Percentiles rank a stretch among this genome's conserved stretches.
Evolutionary conservation across 345 rosid genomes (phyloP).

Genomic region (Eucalyptus tenuipes): DNA sequence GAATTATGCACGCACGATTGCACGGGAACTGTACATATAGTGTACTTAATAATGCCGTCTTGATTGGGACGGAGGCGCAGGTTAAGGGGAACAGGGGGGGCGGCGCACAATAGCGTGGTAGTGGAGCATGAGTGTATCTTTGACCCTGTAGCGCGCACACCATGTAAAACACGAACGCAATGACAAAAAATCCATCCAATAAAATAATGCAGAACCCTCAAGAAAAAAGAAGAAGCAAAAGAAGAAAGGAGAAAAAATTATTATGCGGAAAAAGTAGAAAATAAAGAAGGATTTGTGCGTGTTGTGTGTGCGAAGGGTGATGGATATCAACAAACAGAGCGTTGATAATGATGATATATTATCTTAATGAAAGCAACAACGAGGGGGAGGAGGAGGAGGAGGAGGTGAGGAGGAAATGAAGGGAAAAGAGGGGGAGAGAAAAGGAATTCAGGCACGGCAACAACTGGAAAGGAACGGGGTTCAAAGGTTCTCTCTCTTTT

Average conservation of each 20-base stretch:
- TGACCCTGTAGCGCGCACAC: background rate
- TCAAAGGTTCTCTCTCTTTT: constrained; percentile 16
- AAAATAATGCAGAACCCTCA: background rate
- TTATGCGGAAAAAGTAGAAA: background rate
- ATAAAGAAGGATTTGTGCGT: background rate
- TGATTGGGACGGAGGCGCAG: background rate
- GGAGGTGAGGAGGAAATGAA: background rate
- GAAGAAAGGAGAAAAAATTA: background rate
- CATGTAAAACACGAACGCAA: background rate
- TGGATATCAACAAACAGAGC: background rate
- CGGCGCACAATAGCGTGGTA: constrained; percentile 14
- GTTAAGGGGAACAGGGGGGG: background rate
- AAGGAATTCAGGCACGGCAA: background rate
- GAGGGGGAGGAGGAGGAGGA: background rate
- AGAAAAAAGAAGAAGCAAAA: background rate
- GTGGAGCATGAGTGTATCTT: constrained; percentile 16
- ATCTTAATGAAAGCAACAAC: background rate
- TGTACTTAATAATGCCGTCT: background rate
- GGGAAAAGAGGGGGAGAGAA: background rate
- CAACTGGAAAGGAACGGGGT: background rate
- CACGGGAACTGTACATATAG: background rate
- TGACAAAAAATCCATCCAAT: background rate
- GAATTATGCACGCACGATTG: too few relatives aligned
- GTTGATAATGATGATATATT: background rate
- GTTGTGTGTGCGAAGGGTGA: background rate